Evolutionary conservation across 441 rosid genomes (phyloP).

Genomic region (Gossypium schwendimanii): DNA sequence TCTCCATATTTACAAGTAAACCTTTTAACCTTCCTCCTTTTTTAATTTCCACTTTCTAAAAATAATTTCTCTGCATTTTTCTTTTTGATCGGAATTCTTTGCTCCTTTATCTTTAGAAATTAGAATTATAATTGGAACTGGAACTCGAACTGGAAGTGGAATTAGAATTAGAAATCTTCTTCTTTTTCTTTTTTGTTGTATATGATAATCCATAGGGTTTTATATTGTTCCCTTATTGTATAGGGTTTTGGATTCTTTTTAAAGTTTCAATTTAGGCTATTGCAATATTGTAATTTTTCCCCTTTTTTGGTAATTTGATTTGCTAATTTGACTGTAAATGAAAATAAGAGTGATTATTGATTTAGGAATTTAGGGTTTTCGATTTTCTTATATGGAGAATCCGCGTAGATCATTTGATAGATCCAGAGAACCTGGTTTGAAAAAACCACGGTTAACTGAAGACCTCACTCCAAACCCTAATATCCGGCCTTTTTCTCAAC

Average conservation of each 20-base stretch:
- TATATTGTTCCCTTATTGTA: too few relatives aligned
- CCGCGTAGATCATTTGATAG: conserved; percentile 73
- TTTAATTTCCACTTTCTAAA: too few relatives aligned
- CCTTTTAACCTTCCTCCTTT: too few relatives aligned
- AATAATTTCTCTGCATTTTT: too few relatives aligned
- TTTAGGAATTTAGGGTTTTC: conserved; percentile 21
- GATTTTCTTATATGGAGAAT: conserved; percentile 54
- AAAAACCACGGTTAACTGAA: conserved; percentile 55
- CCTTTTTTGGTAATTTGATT: not conserved
- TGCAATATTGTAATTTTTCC: not conserved
- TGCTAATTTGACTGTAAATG: conserved; percentile 14
- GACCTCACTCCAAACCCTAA: conserved; percentile 33
- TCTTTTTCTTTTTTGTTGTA: too few relatives aligned
- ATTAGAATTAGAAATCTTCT: too few relatives aligned
- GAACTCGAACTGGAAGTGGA: too few relatives aligned
- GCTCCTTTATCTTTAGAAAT: too few relatives aligned
- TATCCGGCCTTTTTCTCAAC: conserved; percentile 30
- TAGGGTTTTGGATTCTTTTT: not conserved
- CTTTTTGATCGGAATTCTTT: too few relatives aligned
- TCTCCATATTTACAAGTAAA: too few relatives aligned
- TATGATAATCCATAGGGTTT: too few relatives aligned
- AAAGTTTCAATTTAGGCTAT: not conserved
- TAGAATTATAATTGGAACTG: too few relatives aligned
- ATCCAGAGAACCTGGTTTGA: conserved; percentile 66
- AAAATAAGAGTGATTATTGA: conserved; percentile 13